Conservation (phyloP, 164 flowering plant genomes). For the Echeveria elegans region DNA sequence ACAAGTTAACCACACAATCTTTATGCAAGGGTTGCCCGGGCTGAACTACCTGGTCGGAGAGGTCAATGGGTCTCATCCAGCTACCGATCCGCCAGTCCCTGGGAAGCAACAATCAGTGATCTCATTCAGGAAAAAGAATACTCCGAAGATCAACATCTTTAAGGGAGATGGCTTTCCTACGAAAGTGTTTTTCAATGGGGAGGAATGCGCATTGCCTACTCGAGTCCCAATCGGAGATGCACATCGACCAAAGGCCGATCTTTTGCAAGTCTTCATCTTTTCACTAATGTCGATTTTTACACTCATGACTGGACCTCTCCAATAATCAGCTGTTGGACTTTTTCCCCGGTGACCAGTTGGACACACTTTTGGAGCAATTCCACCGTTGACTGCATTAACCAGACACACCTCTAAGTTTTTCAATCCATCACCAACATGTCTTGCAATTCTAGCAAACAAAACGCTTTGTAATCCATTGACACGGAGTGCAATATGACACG, state of each 20-base stretch:
- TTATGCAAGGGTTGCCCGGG: constrained; percentile 55
- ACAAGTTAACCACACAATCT: constrained; percentile 55
- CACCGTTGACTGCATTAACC: neutral
- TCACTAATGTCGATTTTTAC: too few relatives aligned
- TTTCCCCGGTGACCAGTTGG: neutral
- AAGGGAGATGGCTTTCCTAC: constrained; percentile 79
- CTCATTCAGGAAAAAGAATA: constrained; percentile 50
- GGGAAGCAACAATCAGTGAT: constrained; percentile 82
- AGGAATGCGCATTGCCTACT: constrained; percentile 72
- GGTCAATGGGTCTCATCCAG: constrained; percentile 47
- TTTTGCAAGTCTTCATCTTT: constrained; percentile 10
- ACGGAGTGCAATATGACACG: neutral
- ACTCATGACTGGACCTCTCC: neutral
- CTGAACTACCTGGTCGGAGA: constrained; percentile 47
- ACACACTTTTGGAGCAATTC: neutral
- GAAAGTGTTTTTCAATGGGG: constrained; percentile 69
- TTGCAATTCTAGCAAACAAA: constrained; percentile 13
- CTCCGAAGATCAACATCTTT: constrained; percentile 37
- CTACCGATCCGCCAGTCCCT: constrained; percentile 48
- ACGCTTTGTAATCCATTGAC: neutral
- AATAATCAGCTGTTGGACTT: neutral
- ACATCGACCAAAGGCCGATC: constrained; percentile 9
- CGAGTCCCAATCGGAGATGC: constrained; percentile 29
- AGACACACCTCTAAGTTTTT: constrained; percentile 7
- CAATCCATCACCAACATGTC: neutral